A percentile compares a stretch with the other conserved stretches of the same genome.
phyloP scores from a whole-genome alignment of 495 filamentous ascomycete genomes.

The Poronia punctata region DNA sequence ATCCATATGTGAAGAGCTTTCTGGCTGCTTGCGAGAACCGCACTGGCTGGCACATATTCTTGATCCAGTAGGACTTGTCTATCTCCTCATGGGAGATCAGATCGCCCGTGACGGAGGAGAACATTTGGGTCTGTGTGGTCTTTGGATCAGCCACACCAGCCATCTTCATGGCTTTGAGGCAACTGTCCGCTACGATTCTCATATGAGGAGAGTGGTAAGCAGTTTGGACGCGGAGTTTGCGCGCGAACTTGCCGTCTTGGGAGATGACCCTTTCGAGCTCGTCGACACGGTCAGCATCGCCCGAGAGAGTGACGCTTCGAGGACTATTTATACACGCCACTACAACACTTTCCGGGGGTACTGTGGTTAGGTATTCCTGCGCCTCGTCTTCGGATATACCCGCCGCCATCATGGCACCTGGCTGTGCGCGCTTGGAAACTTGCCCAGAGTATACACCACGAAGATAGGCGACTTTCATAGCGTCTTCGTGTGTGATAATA shows the following conservation, averaged over 20 bases:
- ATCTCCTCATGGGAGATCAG: slow-evolving; percentile 17
- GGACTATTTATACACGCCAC: slow-evolving; percentile 42
- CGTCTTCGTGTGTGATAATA: slow-evolving; percentile 38
- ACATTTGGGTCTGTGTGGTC: slow-evolving; percentile 15
- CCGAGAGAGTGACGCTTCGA: slow-evolving; percentile 33
- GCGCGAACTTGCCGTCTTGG: slow-evolving; percentile 19
- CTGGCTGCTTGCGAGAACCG: slow-evolving; percentile 30
- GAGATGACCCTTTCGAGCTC: slow-evolving; percentile 16
- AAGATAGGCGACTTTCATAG: slow-evolving; percentile 38
- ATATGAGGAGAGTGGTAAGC: slow-evolving; percentile 37
- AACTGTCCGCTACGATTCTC: slow-evolving; percentile 15
- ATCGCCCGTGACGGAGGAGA: slow-evolving; percentile 32
- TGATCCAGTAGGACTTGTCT: slow-evolving; percentile 31
- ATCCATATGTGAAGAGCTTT: slow-evolving; percentile 10
- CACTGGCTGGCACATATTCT: slow-evolving; percentile 36
- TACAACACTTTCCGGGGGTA: slow-evolving; percentile 6
- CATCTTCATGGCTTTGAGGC: neutral
- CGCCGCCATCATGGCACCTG: slow-evolving; percentile 35
- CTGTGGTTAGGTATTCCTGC: slow-evolving; percentile 14
- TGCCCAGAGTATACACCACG: slow-evolving; percentile 20
- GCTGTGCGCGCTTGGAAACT: neutral
- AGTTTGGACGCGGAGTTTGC: slow-evolving; percentile 22
- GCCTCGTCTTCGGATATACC: slow-evolving; percentile 19
- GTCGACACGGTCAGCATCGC: slow-evolving; percentile 25
- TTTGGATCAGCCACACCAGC: slow-evolving; percentile 2